These are phyloP conservation scores for Carex kokanica DNA, from an alignment of 176 grass and related monocot genomes.

Conservation along the genomic window DNA sequence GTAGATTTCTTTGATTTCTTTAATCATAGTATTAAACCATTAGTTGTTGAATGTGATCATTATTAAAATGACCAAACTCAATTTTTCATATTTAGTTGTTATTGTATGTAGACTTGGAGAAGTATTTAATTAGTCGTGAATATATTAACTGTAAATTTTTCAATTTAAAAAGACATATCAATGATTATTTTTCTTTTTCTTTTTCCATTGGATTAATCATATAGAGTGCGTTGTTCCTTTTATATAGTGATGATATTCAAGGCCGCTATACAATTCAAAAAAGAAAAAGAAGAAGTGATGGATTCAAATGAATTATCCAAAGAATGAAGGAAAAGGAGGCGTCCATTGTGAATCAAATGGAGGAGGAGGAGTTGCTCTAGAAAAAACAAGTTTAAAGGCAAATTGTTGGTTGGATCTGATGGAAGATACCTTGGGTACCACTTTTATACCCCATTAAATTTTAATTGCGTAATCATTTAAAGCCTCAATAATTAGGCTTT, in stretches of 20 bases:
- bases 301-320: not conserved
- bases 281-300: not conserved
- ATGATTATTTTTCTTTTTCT: not conserved
- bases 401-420: not conserved
- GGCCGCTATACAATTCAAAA: not conserved
- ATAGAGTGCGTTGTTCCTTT: not conserved
- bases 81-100: not conserved
- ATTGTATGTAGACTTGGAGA: not conserved
- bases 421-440: slow-evolving; percentile 6
- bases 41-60: not conserved
- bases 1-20: not conserved
- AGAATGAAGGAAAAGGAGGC: not conserved
- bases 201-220: not conserved
- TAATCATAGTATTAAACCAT: not conserved
- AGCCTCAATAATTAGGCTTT: slow-evolving; percentile 33
- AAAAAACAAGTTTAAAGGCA: slow-evolving; percentile 10
- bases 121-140: not conserved
- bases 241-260: not conserved
- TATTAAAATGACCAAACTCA: not conserved
- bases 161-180: not conserved
- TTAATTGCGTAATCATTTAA: slow-evolving; percentile 39
- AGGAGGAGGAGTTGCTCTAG: not conserved
- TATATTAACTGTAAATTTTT: not conserved
- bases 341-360: not conserved
- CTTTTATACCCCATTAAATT: slow-evolving; percentile 26